Conservation (phyloP, 768 basidiomycete genomes). For the Fistulinella prunicolor region DNA sequence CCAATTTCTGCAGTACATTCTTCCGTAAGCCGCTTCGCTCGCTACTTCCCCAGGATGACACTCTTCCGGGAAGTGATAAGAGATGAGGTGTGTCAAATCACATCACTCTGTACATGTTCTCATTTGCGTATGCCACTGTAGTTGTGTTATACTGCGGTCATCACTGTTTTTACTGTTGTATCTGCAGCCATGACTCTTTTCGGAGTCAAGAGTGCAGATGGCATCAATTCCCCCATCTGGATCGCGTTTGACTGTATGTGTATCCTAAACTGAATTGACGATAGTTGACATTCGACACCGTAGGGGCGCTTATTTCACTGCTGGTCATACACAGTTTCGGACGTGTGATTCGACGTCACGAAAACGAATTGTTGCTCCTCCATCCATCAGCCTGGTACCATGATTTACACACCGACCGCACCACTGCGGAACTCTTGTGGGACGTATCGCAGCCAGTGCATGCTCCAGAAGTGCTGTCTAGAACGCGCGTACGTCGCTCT, state of each 20-base stretch:
- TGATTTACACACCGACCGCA: too few species aligned
- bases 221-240: conserved; percentile 50
- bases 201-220: conserved; percentile 46
- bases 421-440: too few species aligned
- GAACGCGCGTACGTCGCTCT: too few species aligned
- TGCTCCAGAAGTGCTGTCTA: too few species aligned
- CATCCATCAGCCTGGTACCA: too few species aligned
- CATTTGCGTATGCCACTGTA: conserved; percentile 17
- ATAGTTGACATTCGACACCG: conserved; percentile 4
- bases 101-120: neutral
- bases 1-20: conserved; percentile 28
- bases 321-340: too few species aligned
- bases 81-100: conserved; percentile 53
- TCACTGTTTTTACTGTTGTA: conserved; percentile 46
- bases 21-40: conserved; percentile 29
- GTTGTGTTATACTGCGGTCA: conserved; percentile 55
- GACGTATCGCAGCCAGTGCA: too few species aligned
- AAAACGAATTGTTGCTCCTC: too few species aligned
- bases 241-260: conserved; percentile 52
- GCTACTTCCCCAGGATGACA: conserved; percentile 50
- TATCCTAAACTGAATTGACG: neutral
- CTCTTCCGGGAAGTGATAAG: conserved; percentile 55
- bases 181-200: conserved; percentile 49
- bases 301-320: too few species aligned
- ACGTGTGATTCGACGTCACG: too few species aligned